phyloP scores from a whole-genome alignment of 1,139 yeast species.

The Hemisphaericaspora xylanilytica region DNA sequence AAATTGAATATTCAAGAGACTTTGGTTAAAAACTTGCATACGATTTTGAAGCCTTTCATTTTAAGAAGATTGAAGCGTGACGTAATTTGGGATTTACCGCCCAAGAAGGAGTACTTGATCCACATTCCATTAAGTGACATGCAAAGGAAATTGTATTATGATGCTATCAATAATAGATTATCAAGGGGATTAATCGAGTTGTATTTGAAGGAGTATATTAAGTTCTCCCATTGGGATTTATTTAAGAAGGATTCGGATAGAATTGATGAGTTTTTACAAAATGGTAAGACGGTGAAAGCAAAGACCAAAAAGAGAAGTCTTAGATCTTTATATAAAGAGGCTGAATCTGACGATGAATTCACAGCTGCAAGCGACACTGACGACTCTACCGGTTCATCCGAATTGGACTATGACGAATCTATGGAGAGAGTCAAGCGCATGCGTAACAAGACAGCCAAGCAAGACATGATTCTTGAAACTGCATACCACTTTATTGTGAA shows the following conservation, averaged over 20 bases:
- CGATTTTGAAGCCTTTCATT: slow-evolving; percentile 83
- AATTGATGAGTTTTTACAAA: slow-evolving; percentile 42
- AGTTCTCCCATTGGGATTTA: slow-evolving; percentile 26
- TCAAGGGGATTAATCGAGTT: slow-evolving; percentile 40
- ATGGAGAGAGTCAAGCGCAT: slow-evolving; percentile 1
- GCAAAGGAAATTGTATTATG: slow-evolving; percentile 65
- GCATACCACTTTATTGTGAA: slow-evolving; percentile 19
- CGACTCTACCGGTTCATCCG: slow-evolving; percentile 7
- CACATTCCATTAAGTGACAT: slow-evolving; percentile 64
- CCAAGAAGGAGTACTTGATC: slow-evolving; percentile 83
- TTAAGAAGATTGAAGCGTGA: slow-evolving; percentile 75
- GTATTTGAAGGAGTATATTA: slow-evolving; percentile 46
- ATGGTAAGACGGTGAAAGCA: too few species aligned
- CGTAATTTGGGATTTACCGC: slow-evolving; percentile 69
- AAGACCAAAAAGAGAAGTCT: slow-evolving; percentile 8
- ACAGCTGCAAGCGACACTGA: slow-evolving; percentile 7
- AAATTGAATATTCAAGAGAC: slow-evolving; percentile 62
- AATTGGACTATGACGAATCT: slow-evolving; percentile 11
- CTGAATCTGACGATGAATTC: slow-evolving; percentile 25
- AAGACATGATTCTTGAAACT: slow-evolving; percentile 17
- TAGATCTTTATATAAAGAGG: slow-evolving; percentile 19
- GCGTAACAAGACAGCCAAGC: slow-evolving; percentile 12
- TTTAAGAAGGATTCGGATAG: slow-evolving; percentile 23
- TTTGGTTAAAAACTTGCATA: slow-evolving; percentile 75
- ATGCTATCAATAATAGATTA: slow-evolving; percentile 50